Evolutionary conservation across 164 flowering plant species (phyloP), one percentile per base, ranked within the genome.

Genomic region (Warburgia ugandensis): DNA sequence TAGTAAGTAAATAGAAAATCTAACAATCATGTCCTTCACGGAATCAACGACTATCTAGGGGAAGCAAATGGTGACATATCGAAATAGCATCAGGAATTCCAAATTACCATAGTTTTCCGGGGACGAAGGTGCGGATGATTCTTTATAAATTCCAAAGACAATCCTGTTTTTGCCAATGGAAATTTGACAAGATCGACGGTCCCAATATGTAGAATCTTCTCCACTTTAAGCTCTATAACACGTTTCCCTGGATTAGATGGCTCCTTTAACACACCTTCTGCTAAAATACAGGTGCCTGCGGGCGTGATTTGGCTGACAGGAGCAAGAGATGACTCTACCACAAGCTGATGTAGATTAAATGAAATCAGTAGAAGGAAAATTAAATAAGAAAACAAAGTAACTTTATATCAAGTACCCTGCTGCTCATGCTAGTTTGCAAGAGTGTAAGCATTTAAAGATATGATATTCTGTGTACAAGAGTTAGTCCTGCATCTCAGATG

Each of bases 241-340:
- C 65, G 76, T 48, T 79, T 88, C 27, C 77, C 81, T 2, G 50
- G 52, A 19, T 25, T 31, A 2, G 78, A 29, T 33, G 81, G 65
- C 48, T 68, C 50, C 57, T 52, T 67, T 54, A 92, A 29, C 28
- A 77, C 59, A 23, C 99, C 99, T 68, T 86, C 83, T 6, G 54
- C 94, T 55, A 92, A 54, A 48, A 92, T 67, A 42, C 87, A 86
- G n/a, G 86, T 86, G 56, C 99, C 99, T 1, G 67, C 57, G 11
- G 77, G 68, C 65, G 74, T 62, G 20, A 84, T 60, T 52, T 60
- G 62, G 54, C 64, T 41, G 1, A 75, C 73, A 28, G 76, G 51
- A 65, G 79, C 71, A 32, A 73, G 0, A 16, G 79, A 55, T 6
- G 91, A 73, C 14, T 79, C 81, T 40, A 92, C 67, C 55, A 78